Evolutionary conservation across 1,139 yeast genomes (phyloP), one percentile per base, ranked within the genome.

Genomic region (Taphrina flavorubra): DNA sequence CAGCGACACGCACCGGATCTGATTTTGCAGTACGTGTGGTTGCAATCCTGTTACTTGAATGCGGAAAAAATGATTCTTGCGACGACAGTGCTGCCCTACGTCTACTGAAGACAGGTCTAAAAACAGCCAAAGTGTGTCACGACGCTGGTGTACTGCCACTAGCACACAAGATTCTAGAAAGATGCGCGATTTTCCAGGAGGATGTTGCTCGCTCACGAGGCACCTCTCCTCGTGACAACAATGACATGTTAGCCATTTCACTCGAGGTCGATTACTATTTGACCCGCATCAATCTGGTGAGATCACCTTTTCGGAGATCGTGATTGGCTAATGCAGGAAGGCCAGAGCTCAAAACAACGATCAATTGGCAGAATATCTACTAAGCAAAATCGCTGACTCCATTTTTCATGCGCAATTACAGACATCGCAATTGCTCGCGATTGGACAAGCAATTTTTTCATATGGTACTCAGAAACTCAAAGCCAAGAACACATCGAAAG

Each of bases 361-460:
- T 31, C 61, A 63, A 13, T 37, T 63, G 39, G 47, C 67, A 13
- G 61, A 63, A 53, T 63, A 42, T 37, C 34, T 57, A 13, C 58
- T 63, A 5, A 36, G 56, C 16, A 56, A 63, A 13, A 20, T 49
- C n/a, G 42, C 47, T 14, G 61, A 53, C 16, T 25, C 55, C 13
- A 6, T 46, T 8, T 20, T 40, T 13, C 20, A 10, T 37, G 14
- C 56, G n/a, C 25, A n/a, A 10, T 34, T 63, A 11, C 56, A 53
- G 11, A 11, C 46, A 10, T 25, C 55, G 4, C 55, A 63, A 31
- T 36, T n/a, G 6, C 39, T 63, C 25, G n/a, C 46, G 18, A 37
- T 63, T 7, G 55, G 36, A 46, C 56, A 63, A 36, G 34, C 25
- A 39, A 13, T 57, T 39, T 63, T 63, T 31, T 36, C 56, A 11